These are phyloP conservation scores for Jamesozyma spencerorum DNA, from an alignment of 805 yeast genomes.

Conservation along the genomic window DNA sequence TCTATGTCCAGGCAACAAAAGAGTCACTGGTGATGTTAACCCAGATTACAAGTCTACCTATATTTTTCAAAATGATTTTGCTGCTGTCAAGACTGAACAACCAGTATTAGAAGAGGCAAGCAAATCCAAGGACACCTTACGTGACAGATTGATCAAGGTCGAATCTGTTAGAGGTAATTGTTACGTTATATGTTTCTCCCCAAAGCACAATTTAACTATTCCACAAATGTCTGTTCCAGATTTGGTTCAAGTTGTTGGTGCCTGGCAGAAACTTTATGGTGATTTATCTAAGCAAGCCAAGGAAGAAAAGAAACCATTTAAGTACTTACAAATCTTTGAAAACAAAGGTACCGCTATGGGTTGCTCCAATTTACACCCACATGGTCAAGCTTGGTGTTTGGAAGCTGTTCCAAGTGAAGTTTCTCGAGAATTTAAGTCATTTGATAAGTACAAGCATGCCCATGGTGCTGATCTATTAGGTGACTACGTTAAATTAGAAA, in stretches of 20 bases:
- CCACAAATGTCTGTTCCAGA: too few species aligned
- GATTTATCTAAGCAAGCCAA: constrained; percentile 21
- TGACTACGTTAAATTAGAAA: constrained; percentile 52
- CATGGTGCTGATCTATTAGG: constrained; percentile 44
- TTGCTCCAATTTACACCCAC: constrained; percentile 75
- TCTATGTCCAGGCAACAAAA: constrained; percentile 60
- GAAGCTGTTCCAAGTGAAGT: constrained; percentile 61
- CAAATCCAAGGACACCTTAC: constrained; percentile 22
- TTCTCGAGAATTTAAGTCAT: constrained; percentile 42
- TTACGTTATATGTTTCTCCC: constrained; percentile 63
- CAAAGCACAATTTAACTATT: constrained; percentile 52
- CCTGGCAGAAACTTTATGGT: too few species aligned
- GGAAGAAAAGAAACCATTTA: constrained; percentile 36
- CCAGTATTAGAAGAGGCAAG: constrained; percentile 32
- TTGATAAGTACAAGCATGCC: constrained; percentile 39
- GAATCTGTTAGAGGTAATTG: constrained; percentile 59
- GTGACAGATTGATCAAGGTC: constrained; percentile 41
- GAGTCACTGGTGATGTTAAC: constrained; percentile 53
- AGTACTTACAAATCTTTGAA: constrained; percentile 64
- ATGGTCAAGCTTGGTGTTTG: constrained; percentile 75
- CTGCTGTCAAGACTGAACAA: constrained; percentile 56
- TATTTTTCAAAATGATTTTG: constrained; percentile 58
- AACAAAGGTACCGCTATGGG: constrained; percentile 78
- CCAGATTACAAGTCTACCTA: constrained; percentile 50
- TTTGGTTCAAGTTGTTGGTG: too few species aligned